Conservation (phyloP, 331 rosid genomes). For the Acacia concinna region DNA sequence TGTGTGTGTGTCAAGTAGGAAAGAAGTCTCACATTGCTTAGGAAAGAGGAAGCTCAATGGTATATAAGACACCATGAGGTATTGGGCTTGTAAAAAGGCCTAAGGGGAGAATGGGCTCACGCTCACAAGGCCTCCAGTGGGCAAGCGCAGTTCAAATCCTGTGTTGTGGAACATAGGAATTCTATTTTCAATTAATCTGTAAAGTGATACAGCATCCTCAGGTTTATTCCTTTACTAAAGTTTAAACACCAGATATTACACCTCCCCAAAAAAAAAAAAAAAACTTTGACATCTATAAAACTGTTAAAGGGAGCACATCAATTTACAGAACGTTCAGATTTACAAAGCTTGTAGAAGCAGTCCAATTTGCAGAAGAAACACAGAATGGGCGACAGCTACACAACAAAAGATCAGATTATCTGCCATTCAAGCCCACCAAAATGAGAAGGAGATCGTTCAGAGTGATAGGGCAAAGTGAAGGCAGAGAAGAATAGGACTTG, state of each 20-base stretch:
- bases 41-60: no score
- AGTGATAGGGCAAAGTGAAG: not conserved
- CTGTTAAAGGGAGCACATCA: conserved; percentile 7
- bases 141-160: no score
- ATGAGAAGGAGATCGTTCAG: conserved; percentile 23
- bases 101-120: no score
- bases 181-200: conserved; percentile 28
- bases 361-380: conserved; percentile 9
- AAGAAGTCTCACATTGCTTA: no score
- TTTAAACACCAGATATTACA: not conserved
- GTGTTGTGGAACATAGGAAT: conserved; percentile 11
- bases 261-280: not conserved
- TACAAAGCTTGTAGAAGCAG: conserved; percentile 16
- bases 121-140: no score
- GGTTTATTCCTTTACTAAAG: not conserved
- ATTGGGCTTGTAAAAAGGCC: no score
- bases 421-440: conserved; percentile 30
- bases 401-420: conserved; percentile 13
- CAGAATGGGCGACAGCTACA: not conserved
- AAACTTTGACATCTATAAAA: not conserved
- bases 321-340: conserved; percentile 40
- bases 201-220: conserved; percentile 17
- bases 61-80: no score
- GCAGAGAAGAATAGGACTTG: conserved; percentile 2
- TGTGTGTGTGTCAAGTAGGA: no score